Evolutionary conservation across 2,329 filamentous ascomycete genomes (phyloP).

Genomic region (Emmonsiellopsis sp.): DNA sequence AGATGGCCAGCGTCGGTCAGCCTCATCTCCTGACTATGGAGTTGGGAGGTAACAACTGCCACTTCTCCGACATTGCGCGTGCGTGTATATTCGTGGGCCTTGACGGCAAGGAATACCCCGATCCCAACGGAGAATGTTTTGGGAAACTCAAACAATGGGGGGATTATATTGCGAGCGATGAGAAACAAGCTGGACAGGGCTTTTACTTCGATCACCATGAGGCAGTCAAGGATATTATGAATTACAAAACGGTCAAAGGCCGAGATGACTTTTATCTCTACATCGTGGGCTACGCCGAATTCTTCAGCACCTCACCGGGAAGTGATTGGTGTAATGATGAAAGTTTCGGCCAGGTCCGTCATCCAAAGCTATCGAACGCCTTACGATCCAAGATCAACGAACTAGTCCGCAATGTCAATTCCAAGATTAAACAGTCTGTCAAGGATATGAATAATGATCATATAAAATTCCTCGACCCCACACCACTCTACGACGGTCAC

Average conservation of each 20-base stretch:
- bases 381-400: neutral
- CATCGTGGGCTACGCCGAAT: neutral
- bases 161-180: neutral
- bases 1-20: neutral
- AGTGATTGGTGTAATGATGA: neutral
- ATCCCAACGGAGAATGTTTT: neutral
- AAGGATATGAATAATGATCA: neutral
- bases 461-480: neutral
- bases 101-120: neutral
- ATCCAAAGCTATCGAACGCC: neutral
- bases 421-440: neutral
- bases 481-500: neutral
- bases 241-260: neutral
- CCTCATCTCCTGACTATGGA: neutral
- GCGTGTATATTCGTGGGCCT: neutral
- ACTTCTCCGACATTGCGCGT: neutral
- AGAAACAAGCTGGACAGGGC: neutral
- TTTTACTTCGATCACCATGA: neutral
- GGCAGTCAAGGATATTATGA: neutral
- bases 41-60: constrained; percentile 1
- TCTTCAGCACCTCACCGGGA: neutral
- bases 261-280: neutral
- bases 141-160: neutral
- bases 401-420: neutral
- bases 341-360: neutral